phyloP scores from a whole-genome alignment of 495 filamentous ascomycete genomes.

The Talaromyces borbonicus region DNA sequence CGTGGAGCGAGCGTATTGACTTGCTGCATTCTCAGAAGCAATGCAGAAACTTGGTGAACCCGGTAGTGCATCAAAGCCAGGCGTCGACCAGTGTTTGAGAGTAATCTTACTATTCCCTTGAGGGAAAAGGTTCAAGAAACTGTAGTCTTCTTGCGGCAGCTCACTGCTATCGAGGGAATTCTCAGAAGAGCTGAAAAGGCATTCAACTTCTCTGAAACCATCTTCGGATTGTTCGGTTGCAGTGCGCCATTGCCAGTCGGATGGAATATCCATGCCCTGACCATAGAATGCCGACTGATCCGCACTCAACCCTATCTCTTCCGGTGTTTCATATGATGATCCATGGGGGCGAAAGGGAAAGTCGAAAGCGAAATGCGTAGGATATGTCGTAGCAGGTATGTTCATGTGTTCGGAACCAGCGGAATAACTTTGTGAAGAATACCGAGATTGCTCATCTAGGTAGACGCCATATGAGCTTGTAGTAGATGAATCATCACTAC shows the following conservation, averaged over 20 bases:
- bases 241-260: neutral
- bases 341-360: neutral
- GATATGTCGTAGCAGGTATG: neutral
- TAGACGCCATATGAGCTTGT: neutral
- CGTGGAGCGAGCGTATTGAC: slow-evolving; percentile 14
- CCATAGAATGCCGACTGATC: neutral
- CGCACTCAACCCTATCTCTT: neutral
- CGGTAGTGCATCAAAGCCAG: neutral
- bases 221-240: neutral
- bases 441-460: neutral
- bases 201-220: neutral
- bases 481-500: neutral
- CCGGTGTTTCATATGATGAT: neutral
- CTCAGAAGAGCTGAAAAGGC: neutral
- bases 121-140: neutral
- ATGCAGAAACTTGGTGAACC: slow-evolving; percentile 8
- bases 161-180: neutral
- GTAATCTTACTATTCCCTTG: neutral
- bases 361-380: neutral
- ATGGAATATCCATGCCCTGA: neutral
- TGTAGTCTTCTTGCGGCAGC: neutral
- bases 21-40: slow-evolving; percentile 13
- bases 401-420: neutral
- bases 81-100: neutral
- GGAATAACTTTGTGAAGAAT: neutral